Percentiles rank a stretch among this genome's conserved stretches.
phyloP scores from a whole-genome alignment of 1,139 yeast species.

The Kodamaea alishanica region DNA sequence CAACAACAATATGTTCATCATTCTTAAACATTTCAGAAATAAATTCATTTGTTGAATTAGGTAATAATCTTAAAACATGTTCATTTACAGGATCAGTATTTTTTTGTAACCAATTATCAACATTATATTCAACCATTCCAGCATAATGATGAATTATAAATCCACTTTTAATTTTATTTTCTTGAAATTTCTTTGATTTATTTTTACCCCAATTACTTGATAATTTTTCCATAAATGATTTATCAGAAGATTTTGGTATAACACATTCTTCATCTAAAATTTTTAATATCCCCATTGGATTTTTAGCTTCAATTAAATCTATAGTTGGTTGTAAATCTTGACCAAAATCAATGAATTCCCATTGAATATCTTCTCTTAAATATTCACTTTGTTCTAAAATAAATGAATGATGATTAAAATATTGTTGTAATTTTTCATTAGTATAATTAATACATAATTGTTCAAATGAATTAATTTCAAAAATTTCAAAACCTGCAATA shows the following conservation, averaged over 20 bases:
- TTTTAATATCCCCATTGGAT: conserved; percentile 85
- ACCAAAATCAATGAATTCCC: conserved; percentile 98
- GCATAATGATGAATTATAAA: conserved; percentile 91
- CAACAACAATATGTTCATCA: conserved; percentile 19
- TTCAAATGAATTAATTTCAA: conserved; percentile 87
- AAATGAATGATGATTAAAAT: conserved; percentile 96
- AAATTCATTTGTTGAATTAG: conserved; percentile 54
- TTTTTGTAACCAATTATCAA: conserved; percentile 91
- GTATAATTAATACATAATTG: conserved; percentile 96
- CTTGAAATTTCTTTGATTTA: conserved; percentile 56
- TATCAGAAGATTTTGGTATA: conserved; percentile 85
- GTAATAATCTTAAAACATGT: conserved; percentile 55
- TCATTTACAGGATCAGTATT: conserved; percentile 93
- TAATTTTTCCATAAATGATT: conserved; percentile 77
- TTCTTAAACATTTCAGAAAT: conserved; percentile 26
- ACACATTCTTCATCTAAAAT: conserved; percentile 93
- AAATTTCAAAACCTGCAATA: conserved; percentile 97
- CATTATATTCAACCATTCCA: conserved; percentile 88
- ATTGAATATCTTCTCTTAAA: conserved; percentile 84
- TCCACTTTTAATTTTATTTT: conserved; percentile 66
- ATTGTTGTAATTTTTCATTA: conserved; percentile 93
- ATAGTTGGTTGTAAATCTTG: conserved; percentile 93
- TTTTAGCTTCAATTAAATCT: conserved; percentile 74
- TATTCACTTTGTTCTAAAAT: conserved; percentile 96
- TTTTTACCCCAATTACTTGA: conserved; percentile 59